Percentiles rank a stretch among this genome's conserved stretches.
Evolutionary conservation across 192 early-diverging fungal species (phyloP).

Genomic region (Backusella psychrophila): DNA sequence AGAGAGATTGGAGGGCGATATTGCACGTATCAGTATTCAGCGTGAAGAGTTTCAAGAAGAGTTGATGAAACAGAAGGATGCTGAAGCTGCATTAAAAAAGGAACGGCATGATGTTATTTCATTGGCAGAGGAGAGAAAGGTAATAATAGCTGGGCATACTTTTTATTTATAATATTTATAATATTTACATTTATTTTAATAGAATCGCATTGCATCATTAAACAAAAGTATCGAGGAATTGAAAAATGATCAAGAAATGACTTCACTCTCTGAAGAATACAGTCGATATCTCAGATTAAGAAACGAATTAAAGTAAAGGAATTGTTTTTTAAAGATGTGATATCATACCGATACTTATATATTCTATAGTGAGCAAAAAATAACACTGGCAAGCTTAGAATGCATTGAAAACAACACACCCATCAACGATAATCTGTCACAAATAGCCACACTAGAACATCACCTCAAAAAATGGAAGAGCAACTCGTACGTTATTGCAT

Average conservation of each 20-base stretch:
- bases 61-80: conserved; percentile 31
- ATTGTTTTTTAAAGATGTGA: neutral
- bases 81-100: conserved; percentile 1
- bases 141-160: neutral
- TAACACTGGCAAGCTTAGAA: neutral
- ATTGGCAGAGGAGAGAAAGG: conserved; percentile 14
- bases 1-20: conserved; percentile 49
- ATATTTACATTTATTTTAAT: too few relatives aligned
- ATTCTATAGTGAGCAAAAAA: neutral
- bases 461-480: neutral
- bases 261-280: conserved; percentile 17
- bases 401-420: neutral
- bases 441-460: neutral
- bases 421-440: neutral
- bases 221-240: neutral
- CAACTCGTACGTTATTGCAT: neutral
- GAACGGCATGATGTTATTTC: neutral
- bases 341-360: neutral
- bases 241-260: conserved; percentile 11
- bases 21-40: conserved; percentile 51
- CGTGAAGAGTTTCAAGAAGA: conserved; percentile 50
- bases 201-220: conserved; percentile 12
- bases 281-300: neutral
- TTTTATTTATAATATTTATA: too few relatives aligned
- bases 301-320: conserved; percentile 2